Base-by-base conservation (phyloP, 345 rosid species). In the Eucalyptus erythrocorys region DNA sequence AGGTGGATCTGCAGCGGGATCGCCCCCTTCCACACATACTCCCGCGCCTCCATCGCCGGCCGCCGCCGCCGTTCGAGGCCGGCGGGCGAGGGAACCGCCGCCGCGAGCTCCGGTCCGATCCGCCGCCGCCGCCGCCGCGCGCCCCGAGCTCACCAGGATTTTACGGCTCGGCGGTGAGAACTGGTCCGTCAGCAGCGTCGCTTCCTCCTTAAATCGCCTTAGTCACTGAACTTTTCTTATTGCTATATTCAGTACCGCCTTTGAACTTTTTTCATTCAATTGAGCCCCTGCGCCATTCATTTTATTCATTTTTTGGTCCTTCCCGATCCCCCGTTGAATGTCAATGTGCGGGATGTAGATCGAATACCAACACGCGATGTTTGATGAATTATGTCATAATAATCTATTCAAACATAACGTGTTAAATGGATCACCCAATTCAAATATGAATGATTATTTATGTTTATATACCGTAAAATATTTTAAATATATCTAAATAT, bases 1-100 rank as follows among this genome's bases (percentile, higher is more conserved):
- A 96, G 98, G 88, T 94, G 97, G 88, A 97, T 94, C 92, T 96
- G 98, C 61, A 97, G 90, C 14, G 99, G 99, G 87, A 96, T 96
- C 71, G 98, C 97, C 24, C 99, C 99, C 91, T 95, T 93, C 99
- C 99, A 96, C 21, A 97, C 94, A 89, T 30, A 93, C 92, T 94
- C 93, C 87, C 86, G 93, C 84, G 96, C 98, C 87, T 96, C 97
- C 93, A 93, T 94, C 88, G 68, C 91, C 91, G 84, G 68, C 85
- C 27, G 32, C 64, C 61, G 53, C 85, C 13, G 61, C 79, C 79
- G 24, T 37, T 37, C 82, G 45, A 71, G 27, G 27, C 22, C 27
- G 45, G 22, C 82, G 45, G 82, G 26, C 45, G 8, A 37, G 12
- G 82, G 82, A 71, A 71, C 45, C 45, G 27, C 82, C 45, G 45